A percentile compares a stretch with the other conserved stretches of the same genome.
Conservation (phyloP, 192 early-diverging fungal species). For the Coemansia sp. region DNA sequence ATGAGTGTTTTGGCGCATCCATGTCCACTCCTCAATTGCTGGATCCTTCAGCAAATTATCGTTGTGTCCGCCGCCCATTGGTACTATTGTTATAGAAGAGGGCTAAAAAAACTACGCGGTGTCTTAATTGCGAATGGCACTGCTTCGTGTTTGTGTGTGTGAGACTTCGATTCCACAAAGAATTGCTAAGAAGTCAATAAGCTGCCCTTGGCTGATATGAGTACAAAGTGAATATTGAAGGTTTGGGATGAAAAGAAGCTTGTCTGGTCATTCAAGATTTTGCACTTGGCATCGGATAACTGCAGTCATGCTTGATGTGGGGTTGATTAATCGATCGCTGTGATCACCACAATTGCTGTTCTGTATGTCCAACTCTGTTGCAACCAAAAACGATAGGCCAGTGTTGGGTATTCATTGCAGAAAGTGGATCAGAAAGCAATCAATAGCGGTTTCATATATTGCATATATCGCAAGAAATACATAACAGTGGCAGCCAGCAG, state of each 20-base stretch:
- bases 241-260: neutral
- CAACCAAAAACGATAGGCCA: neutral
- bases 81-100: neutral
- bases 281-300: neutral
- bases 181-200: neutral
- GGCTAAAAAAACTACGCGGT: neutral
- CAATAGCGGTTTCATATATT: neutral
- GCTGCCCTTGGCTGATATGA: neutral
- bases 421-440: neutral
- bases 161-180: neutral
- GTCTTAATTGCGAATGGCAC: neutral
- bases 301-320: neutral
- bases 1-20: slow-evolving; percentile 54
- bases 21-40: slow-evolving; percentile 55
- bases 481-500: neutral
- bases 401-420: neutral
- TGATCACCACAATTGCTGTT: neutral
- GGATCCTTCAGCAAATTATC: slow-evolving; percentile 51
- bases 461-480: neutral
- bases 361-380: no score
- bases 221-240: neutral
- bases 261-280: neutral
- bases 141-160: neutral
- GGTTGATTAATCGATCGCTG: neutral
- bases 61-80: slow-evolving; percentile 51